Evolutionary conservation across 2,329 filamentous ascomycete species (phyloP), one percentile per base, ranked within the genome.

Genomic region (Trichoderma endophyticum): DNA sequence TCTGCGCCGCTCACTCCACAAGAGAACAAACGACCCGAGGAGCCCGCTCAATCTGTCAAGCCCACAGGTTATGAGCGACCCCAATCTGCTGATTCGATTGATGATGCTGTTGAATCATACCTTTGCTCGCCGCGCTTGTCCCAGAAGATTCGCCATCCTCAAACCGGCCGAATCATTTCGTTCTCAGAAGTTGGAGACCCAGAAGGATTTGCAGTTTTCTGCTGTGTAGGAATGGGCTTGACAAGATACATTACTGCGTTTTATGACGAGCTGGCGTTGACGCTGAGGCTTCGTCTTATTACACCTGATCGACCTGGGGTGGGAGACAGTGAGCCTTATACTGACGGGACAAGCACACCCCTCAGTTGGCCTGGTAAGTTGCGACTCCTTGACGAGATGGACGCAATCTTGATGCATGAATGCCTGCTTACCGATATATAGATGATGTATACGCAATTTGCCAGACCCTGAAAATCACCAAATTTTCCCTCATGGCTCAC

Each of bases 131-230:
- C 94, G 0, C 90, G 95, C 8, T 83, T 99, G 69, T 97, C 93
- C 4, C 95, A 97, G 78, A 97, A 92, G 81, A 93, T 98, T 66
- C 86, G 87, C 26, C 93, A 98, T 81, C 94, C 94, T 1, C 91
- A 93, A 72, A 97, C 93, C 0, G 94, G 95, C 1, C 90, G 96
- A 18, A 86, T 92, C 3, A 98, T 99, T 75, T 97, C 94, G 0
- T 99, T 98, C 78, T 98, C 95, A 0, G 96, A 99, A 80, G 96
- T 99, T 3, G 96, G 96, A 15, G 95, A 98, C 80, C 91, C 95
- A 0, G 90, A 95, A 57, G 96, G 96, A 1, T 95, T 92, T 75
- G 95, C 94, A 3, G 93, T 99, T 2, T 95, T 99, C 76, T 97
- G 96, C 79, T 99, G 96, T 78, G 94, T 99, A 3, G 96, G 96